Base-by-base conservation (phyloP, 208 protist genomes). In the Strigomonas galati region DNA sequence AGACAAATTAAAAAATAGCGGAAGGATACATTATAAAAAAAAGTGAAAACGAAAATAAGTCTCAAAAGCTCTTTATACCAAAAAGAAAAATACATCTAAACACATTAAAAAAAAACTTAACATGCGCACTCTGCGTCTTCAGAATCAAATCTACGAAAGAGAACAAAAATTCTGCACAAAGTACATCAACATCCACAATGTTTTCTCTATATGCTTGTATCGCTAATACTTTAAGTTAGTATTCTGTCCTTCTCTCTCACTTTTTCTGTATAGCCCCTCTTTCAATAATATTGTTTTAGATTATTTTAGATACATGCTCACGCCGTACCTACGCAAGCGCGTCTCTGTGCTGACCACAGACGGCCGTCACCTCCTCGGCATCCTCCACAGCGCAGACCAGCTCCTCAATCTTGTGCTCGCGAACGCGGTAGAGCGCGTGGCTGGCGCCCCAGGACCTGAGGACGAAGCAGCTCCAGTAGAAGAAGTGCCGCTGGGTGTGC, bases 291-390 rank as follows among this genome's bases (percentile, higher is more conserved):
- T n/a, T 40, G 7, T 10, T 40, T 40, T 40, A 40, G 35, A 40
- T 40, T 40, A 10, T 10, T 40, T n/a, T n/a, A n/a, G n/a, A 40
- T 4, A 14, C 35, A 94, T 94, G 89, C 69, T 92, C 44, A 67
- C 83, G 0, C 67, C 65, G 23, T 89, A 89, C 32, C 68, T 95
- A 23, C 65, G 82, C 44, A 81, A 88, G 68, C 78, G 89, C 9
- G 86, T 95, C 53, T 89, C 80, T 2, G 89, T 95, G 6, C 65
- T 95, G 23, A 95, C 89, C 2, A 71, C 66, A 7, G 89, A 95
- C 59, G 89, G 89, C 9, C 83, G 89, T 26, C 80, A 87, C 65
- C 71, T 91, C 17, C 71, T 95, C 19, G 89, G 89, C 24, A 78
- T 92, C 10, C 76, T 95, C 49, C 84, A 92, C 58, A 67, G 79